A percentile compares a stretch with the other conserved stretches of the same genome.
Evolutionary conservation across 345 rosid genomes (phyloP).

Genomic region (Punica granatum): DNA sequence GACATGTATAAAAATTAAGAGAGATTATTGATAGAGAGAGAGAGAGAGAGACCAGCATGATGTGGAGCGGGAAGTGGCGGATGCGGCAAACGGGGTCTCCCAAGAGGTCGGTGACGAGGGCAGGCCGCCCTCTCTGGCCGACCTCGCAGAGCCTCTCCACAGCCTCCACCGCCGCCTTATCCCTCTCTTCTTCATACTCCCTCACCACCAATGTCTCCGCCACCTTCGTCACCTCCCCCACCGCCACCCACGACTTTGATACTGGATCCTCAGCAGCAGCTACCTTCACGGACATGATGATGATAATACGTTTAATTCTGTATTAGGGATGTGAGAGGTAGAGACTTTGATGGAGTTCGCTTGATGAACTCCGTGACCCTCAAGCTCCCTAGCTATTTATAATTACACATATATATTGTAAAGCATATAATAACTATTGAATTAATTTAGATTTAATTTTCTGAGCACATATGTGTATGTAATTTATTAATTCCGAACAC

Average conservation of each 20-base stretch:
- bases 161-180: slow-evolving; percentile 54
- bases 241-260: background rate
- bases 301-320: background rate
- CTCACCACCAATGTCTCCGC: slow-evolving; percentile 30
- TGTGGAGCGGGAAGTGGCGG: slow-evolving; percentile 50
- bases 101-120: slow-evolving; percentile 60
- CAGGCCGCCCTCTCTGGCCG: slow-evolving; percentile 40
- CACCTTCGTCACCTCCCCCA: background rate
- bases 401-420: background rate
- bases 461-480: too few species aligned
- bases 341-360: background rate
- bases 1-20: background rate
- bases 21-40: background rate
- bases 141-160: slow-evolving; percentile 55
- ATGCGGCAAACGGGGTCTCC: slow-evolving; percentile 73
- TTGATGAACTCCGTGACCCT: background rate
- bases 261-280: slow-evolving; percentile 21
- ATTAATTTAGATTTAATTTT: too few species aligned
- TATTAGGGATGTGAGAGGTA: background rate
- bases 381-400: background rate
- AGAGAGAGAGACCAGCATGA: slow-evolving; percentile 40
- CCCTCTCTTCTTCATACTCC: slow-evolving; percentile 48
- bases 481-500: too few species aligned
- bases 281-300: slow-evolving; percentile 27
- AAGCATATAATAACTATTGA: too few species aligned